phyloP scores from a whole-genome alignment of 164 flowering plant species.

The Echeveria elegans region DNA sequence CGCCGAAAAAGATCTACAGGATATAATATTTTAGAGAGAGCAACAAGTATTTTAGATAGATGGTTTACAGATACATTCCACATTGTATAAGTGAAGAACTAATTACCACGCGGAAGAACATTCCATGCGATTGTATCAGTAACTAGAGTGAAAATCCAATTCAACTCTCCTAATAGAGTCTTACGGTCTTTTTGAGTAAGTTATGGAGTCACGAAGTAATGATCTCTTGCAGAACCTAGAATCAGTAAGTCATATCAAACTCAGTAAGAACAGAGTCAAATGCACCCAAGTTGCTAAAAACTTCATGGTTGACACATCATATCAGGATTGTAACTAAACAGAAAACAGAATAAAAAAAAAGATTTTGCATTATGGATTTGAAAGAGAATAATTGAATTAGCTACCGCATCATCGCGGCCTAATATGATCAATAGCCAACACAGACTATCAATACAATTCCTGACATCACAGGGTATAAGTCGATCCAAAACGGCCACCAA shows the following conservation, averaged over 20 bases:
- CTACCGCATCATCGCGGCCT: not conserved
- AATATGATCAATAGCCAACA: not conserved
- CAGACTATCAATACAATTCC: not conserved
- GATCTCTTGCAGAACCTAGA: conserved; percentile 83
- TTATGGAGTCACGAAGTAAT: conserved; percentile 64
- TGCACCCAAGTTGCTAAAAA: not conserved
- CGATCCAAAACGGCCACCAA: not conserved
- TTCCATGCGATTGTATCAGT: conserved; percentile 99
- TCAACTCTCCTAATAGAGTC: conserved; percentile 90
- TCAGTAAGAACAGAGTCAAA: not conserved
- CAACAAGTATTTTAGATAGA: not conserved
- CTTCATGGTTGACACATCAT: too few species aligned
- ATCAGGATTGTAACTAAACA: not conserved
- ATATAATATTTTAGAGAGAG: conserved; percentile 7
- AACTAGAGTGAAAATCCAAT: conserved; percentile 97
- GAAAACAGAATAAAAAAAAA: not conserved
- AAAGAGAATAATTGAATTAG: not conserved
- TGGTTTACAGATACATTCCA: not conserved
- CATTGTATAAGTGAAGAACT: not conserved
- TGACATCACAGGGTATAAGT: not conserved
- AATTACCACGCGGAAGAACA: conserved; percentile 94
- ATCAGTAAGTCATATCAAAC: not conserved
- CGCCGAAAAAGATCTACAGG: conserved; percentile 91
- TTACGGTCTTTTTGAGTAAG: conserved; percentile 79
- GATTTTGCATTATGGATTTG: not conserved